Base-by-base conservation (phyloP, 2,329 filamentous ascomycete genomes). In the Apiospora marii region DNA sequence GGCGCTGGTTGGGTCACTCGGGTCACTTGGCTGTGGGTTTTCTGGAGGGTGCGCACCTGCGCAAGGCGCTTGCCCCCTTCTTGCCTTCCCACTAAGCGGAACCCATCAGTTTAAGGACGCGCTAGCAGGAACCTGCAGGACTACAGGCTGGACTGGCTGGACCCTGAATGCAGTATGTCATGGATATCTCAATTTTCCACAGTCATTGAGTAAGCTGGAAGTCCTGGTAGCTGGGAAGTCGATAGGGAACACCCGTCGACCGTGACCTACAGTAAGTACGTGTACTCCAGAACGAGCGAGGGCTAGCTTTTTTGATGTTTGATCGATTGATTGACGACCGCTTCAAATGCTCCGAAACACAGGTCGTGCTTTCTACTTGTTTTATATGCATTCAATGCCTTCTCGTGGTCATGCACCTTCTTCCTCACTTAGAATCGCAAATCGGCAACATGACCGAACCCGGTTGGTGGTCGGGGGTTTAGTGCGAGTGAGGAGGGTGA, bases 111-210 rank as follows among this genome's bases (percentile, higher is more conserved):
- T 61, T 61, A 61, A 34, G 53, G 7, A 61, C 30, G 53, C 53
- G 30, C 53, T 61, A 61, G 16, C 16, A 61, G 53, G 53, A 37
- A 61, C 53, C 53, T 61, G 53, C 53, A 61, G 53, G 27, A n/a
- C 24, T 10, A 24, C n/a, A 7, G 7, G 22, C n/a, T n/a, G n/a
- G n/a, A n/a, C n/a, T n/a, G n/a, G n/a, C 13, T 51, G 49, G 49
- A 61, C 53, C 53, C 53, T 61, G 53, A 61, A 27, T 27, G 13
- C 49, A 30, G 34, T 34, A 37, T 37, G 37, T 41, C 37, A 41
- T 41, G 37, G 37, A 41, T 41, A 41, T 41, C 10, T 41, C 10
- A 10, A 10, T 61, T 37, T 19, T 34, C 16, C 3, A 12, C 46
- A 12, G 49, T 14, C 46, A 1, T 48, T 8, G 22, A 48, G 46